Conservation (phyloP, 345 rosid species). For the Kernera saxatilis region DNA sequence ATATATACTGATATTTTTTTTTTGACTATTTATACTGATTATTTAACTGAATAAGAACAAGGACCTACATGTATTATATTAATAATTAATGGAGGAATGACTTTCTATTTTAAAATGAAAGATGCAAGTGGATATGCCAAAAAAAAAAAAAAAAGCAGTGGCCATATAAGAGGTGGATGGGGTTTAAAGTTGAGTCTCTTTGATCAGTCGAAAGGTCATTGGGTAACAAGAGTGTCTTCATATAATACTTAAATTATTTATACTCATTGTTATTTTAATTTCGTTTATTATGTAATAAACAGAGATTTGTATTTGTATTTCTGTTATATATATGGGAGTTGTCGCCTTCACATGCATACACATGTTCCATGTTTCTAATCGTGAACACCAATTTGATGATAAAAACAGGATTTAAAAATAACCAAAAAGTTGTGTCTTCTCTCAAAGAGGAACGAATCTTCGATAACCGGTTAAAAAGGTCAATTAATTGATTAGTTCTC, state of each 20-base stretch:
- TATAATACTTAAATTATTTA: not conserved
- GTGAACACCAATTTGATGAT: constrained; percentile 21
- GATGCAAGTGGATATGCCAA: constrained; percentile 27
- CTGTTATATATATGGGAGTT: not conserved
- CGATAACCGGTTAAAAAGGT: not conserved
- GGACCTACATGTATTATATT: constrained; percentile 27
- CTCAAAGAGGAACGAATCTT: constrained; percentile 10
- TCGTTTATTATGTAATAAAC: not conserved
- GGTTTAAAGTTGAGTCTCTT: constrained; percentile 18
- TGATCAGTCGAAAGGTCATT: constrained; percentile 28
- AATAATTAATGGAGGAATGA: constrained; percentile 12
- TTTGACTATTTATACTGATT: not conserved
- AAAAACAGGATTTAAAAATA: not conserved
- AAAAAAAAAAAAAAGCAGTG: constrained; percentile 15
- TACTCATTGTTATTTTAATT: not conserved
- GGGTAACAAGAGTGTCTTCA: not conserved
- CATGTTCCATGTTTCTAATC: constrained; percentile 31
- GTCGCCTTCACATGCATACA: constrained; percentile 30
- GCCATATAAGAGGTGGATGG: constrained; percentile 21
- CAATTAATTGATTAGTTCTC: not conserved
- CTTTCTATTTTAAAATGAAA: constrained; percentile 8
- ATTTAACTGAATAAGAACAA: not conserved
- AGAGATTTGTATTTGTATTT: constrained; percentile 12
- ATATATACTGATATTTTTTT: too few species aligned
- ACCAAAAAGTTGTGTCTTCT: not conserved